phyloP scores from a whole-genome alignment of 306 rosid species.

The Neltuma alba region DNA sequence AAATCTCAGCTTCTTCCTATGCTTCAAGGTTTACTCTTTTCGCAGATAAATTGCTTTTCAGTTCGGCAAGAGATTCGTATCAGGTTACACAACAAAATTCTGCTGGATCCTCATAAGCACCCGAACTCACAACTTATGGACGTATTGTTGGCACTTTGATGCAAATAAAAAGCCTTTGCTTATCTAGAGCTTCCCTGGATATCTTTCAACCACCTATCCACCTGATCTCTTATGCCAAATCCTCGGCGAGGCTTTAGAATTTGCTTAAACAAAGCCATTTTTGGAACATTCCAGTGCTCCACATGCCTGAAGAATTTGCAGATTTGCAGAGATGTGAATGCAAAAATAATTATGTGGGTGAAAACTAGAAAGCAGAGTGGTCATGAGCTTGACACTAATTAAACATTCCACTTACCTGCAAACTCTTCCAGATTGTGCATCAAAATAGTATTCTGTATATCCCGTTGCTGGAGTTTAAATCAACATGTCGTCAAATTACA shows the following conservation, averaged over 20 bases:
- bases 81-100: neutral
- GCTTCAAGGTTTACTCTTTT: neutral
- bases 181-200: constrained; percentile 33
- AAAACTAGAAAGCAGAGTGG: neutral
- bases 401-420: constrained; percentile 66
- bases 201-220: constrained; percentile 46
- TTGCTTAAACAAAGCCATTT: constrained; percentile 85
- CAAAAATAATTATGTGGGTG: constrained; percentile 16
- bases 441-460: constrained; percentile 88
- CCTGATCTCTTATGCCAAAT: constrained; percentile 53
- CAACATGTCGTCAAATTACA: constrained; percentile 26
- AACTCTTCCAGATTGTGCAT: constrained; percentile 77
- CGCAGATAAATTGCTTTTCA: neutral
- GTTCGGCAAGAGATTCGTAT: neutral
- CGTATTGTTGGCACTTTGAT: constrained; percentile 6
- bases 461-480: constrained; percentile 79
- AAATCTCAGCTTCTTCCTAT: constrained; percentile 3
- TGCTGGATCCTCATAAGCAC: neutral
- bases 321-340: constrained; percentile 13
- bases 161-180: constrained; percentile 9
- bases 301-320: constrained; percentile 65
- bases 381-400: neutral
- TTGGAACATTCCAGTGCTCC: constrained; percentile 97
- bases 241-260: constrained; percentile 74
- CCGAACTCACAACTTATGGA: neutral